Conservation (phyloP, 2,329 filamentous ascomycete species). For the Harringtonia aguacate region DNA sequence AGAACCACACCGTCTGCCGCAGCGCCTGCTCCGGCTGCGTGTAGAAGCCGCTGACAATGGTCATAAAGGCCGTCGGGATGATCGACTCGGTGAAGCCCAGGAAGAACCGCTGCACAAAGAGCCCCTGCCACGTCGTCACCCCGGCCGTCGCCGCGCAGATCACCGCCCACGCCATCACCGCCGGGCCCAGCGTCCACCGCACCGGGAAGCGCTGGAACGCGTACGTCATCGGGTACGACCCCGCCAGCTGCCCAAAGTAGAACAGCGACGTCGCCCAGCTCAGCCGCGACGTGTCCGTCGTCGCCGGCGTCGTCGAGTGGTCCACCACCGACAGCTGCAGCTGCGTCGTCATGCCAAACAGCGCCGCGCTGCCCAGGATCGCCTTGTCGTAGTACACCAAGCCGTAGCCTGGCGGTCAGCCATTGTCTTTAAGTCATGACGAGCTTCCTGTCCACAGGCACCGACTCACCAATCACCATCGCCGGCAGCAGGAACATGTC, state of each 20-base stretch:
- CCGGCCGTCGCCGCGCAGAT: slow-evolving; percentile 45
- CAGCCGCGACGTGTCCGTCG: slow-evolving; percentile 54
- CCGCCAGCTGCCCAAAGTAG: slow-evolving; percentile 70
- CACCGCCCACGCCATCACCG: slow-evolving; percentile 55
- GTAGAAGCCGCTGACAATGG: slow-evolving; percentile 50
- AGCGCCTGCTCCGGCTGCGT: slow-evolving; percentile 55
- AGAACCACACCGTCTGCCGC: slow-evolving; percentile 60
- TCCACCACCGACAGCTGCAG: slow-evolving; percentile 46
- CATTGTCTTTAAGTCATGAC: no score
- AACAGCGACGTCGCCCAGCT: slow-evolving; percentile 71
- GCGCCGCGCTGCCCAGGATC: slow-evolving; percentile 59
- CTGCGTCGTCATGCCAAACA: slow-evolving; percentile 65
- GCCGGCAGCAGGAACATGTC: slow-evolving; percentile 45
- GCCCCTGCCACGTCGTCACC: slow-evolving; percentile 35
- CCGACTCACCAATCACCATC: slow-evolving; percentile 34
- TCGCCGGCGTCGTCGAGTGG: slow-evolving; percentile 33
- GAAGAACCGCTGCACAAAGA: slow-evolving; percentile 58
- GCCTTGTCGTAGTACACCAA: slow-evolving; percentile 65
- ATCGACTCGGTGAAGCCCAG: slow-evolving; percentile 52
- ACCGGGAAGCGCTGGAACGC: slow-evolving; percentile 57
- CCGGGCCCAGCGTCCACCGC: slow-evolving; percentile 49
- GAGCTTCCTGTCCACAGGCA: neutral
- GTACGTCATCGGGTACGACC: slow-evolving; percentile 64
- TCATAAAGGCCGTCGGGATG: slow-evolving; percentile 58
- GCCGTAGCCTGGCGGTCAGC: slow-evolving; percentile 34